These are phyloP conservation scores for Grifola frondosa DNA, from an alignment of 1,284 basidiomycete species.

Conservation along the genomic window DNA sequence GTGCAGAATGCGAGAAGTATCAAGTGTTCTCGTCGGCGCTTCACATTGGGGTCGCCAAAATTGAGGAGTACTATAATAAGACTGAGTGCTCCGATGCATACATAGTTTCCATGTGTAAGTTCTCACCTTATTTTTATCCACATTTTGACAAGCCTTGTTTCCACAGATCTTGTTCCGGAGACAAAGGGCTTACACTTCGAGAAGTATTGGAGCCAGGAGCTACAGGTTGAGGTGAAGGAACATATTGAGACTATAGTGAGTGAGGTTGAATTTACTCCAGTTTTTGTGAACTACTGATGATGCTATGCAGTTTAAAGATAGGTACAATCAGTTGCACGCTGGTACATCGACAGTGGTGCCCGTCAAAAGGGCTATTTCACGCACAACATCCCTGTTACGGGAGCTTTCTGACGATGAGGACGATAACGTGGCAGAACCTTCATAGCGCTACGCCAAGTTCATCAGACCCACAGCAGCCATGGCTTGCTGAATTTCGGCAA, in stretches of 20 bases:
- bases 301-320: too few species aligned
- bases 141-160: too few species aligned
- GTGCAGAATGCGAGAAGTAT: conserved; percentile 29
- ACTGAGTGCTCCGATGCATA: conserved; percentile 15
- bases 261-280: conserved; percentile 25
- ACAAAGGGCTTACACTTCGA: conserved; percentile 21
- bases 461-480: conserved; percentile 6
- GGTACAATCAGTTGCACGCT: too few species aligned
- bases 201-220: conserved; percentile 19
- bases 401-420: too few species aligned
- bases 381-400: too few species aligned
- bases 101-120: conserved; percentile 16
- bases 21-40: conserved; percentile 20
- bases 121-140: background rate
- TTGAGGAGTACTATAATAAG: conserved; percentile 19
- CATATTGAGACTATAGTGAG: conserved; percentile 26
- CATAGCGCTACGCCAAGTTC: too few species aligned
- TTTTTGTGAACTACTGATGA: too few species aligned
- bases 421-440: too few species aligned
- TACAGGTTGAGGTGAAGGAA: conserved; percentile 1
- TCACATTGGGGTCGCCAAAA: conserved; percentile 7
- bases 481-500: conserved; percentile 23
- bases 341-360: too few species aligned
- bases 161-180: conserved; percentile 27
- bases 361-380: too few species aligned